Conservation (phyloP, 352 stramenopile genomes). For the Phytophthora cryptogea region DNA sequence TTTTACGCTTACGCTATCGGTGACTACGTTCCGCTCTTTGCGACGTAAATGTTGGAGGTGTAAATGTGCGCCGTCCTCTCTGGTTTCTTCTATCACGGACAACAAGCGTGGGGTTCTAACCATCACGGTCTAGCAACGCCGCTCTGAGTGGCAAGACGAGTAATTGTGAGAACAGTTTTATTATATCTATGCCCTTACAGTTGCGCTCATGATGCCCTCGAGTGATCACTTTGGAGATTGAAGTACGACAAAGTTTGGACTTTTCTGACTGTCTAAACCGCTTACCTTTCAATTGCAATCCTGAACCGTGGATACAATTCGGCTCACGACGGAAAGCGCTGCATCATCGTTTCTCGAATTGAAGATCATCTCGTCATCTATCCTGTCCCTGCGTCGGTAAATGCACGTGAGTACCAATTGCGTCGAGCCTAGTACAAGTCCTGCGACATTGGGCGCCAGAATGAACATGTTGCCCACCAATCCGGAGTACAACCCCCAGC, state of each 20-base stretch:
- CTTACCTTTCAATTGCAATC: background rate
- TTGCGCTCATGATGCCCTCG: background rate
- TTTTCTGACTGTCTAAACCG: background rate
- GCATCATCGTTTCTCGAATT: background rate
- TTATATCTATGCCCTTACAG: background rate
- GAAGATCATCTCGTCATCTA: background rate
- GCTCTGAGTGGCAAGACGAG: too few relatives aligned
- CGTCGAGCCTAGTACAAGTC: conserved; percentile 18
- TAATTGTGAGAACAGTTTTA: too few relatives aligned
- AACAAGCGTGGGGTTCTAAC: conserved; percentile 18
- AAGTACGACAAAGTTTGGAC: background rate
- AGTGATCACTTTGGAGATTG: background rate
- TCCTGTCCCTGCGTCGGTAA: conserved; percentile 7
- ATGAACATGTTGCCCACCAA: conserved; percentile 39
- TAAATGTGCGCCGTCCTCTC: conserved; percentile 38
- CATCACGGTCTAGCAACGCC: too few relatives aligned
- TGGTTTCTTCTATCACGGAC: conserved; percentile 38
- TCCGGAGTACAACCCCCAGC: conserved; percentile 45
- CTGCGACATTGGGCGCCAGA: conserved; percentile 35
- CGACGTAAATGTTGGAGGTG: conserved; percentile 38
- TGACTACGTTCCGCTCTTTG: conserved; percentile 51
- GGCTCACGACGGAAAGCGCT: background rate
- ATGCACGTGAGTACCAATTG: conserved; percentile 23
- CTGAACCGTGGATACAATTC: background rate
- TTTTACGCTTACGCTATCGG: conserved; percentile 50